Conservation (phyloP, 441 rosid genomes). For the Adansonia madagascariensis region DNA sequence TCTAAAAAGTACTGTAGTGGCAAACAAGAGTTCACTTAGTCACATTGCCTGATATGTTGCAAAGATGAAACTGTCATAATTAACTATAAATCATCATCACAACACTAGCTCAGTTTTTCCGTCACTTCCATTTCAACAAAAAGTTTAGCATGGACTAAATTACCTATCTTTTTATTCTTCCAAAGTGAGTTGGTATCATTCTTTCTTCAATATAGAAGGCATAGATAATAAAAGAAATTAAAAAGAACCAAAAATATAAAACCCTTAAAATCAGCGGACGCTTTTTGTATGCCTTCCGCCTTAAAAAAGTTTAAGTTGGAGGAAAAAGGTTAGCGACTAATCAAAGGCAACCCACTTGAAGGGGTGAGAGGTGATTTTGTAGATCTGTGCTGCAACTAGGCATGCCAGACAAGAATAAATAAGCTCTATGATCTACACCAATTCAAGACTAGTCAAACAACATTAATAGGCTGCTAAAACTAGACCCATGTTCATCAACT, state of each 20-base stretch:
- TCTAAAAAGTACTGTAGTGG: not conserved
- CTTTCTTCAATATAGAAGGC: not conserved
- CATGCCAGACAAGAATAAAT: not conserved
- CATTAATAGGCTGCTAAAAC: slow-evolving; percentile 8
- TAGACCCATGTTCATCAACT: not conserved
- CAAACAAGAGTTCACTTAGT: slow-evolving; percentile 4
- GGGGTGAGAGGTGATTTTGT: not conserved
- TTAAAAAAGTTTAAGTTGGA: not conserved
- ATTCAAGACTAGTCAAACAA: slow-evolving; percentile 10
- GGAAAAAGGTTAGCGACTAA: not conserved
- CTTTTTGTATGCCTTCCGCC: not conserved
- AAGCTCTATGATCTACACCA: not conserved
- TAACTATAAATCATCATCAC: not conserved
- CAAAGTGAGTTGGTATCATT: not conserved
- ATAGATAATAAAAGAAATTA: not conserved
- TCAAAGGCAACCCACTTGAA: not conserved
- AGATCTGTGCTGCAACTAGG: not conserved
- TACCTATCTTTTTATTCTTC: not conserved
- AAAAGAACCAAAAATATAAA: not conserved
- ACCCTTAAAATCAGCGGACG: not conserved
- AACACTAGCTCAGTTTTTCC: not conserved
- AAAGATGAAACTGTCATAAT: slow-evolving; percentile 1
- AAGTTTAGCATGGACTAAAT: slow-evolving; percentile 10
- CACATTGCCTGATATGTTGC: slow-evolving; percentile 6
- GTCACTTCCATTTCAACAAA: not conserved